Evolutionary conservation across 1,284 basidiomycete genomes (phyloP).

Genomic region (Mrakiaceae sp.): DNA sequence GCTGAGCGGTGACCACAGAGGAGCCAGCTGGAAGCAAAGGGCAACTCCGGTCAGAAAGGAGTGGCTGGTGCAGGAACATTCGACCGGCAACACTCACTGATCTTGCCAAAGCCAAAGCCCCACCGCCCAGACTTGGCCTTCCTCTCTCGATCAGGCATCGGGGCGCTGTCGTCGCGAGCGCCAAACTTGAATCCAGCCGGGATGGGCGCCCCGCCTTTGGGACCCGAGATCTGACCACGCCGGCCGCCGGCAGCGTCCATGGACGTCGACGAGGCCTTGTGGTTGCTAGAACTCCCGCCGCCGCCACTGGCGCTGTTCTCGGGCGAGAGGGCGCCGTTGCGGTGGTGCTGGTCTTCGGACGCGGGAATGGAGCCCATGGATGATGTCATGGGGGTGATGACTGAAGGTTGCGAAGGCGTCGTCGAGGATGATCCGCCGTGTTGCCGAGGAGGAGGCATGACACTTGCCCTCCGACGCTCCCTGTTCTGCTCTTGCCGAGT

Average conservation of each 20-base stretch:
- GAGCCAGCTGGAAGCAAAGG: background rate
- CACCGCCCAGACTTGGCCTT: constrained; percentile 71
- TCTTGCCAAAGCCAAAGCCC: constrained; percentile 53
- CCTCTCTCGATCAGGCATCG: constrained; percentile 53
- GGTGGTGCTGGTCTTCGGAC: constrained; percentile 9
- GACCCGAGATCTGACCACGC: constrained; percentile 60
- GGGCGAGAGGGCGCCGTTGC: constrained; percentile 12
- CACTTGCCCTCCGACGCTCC: too few relatives aligned
- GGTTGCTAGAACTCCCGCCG: constrained; percentile 1
- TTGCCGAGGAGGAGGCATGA: too few relatives aligned
- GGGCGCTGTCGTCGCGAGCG: constrained; percentile 43
- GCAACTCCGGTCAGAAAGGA: background rate
- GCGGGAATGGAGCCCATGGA: too few relatives aligned
- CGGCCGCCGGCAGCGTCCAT: too few relatives aligned
- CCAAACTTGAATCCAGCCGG: constrained; percentile 83
- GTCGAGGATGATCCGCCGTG: too few relatives aligned
- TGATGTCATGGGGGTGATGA: too few relatives aligned
- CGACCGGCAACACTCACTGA: constrained; percentile 20
- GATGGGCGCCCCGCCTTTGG: constrained; percentile 72
- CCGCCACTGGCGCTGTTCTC: background rate
- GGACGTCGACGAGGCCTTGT: constrained; percentile 24
- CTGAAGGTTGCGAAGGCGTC: too few relatives aligned
- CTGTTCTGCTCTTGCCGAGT: too few relatives aligned
- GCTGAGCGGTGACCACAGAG: constrained; percentile 1
- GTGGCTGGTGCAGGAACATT: background rate